Evolutionary conservation across 2,329 filamentous ascomycete genomes (phyloP).

Genomic region (Pestalotiopsis sp.): DNA sequence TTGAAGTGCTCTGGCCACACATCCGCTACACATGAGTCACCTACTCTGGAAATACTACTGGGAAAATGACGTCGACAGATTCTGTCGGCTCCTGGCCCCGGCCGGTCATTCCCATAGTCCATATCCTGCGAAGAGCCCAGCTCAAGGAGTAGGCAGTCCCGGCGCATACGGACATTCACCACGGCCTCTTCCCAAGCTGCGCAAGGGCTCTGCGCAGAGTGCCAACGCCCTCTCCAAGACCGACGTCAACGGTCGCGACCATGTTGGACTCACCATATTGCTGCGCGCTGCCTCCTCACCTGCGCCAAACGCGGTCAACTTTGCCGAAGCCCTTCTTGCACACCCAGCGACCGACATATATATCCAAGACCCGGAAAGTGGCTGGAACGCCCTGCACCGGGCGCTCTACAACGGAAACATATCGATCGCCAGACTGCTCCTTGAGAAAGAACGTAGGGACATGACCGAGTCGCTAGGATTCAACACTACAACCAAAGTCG

Average conservation of each 20-base stretch:
- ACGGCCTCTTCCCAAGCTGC: slow-evolving; percentile 48
- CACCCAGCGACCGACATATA: slow-evolving; percentile 86
- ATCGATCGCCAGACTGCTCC: slow-evolving; percentile 78
- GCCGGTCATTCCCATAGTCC: slow-evolving; percentile 58
- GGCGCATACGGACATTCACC: slow-evolving; percentile 52
- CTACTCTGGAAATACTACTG: slow-evolving; percentile 95
- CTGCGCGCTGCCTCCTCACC: slow-evolving; percentile 82
- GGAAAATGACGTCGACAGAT: slow-evolving; percentile 96
- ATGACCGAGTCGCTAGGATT: slow-evolving; percentile 60
- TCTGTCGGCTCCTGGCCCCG: slow-evolving; percentile 84
- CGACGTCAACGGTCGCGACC: slow-evolving; percentile 85
- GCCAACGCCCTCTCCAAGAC: slow-evolving; percentile 50
- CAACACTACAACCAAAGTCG: slow-evolving; percentile 62
- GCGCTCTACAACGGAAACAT: slow-evolving; percentile 90
- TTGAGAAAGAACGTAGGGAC: slow-evolving; percentile 76
- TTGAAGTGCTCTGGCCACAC: slow-evolving; percentile 54
- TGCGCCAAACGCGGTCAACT: slow-evolving; percentile 68
- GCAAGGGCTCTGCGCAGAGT: slow-evolving; percentile 55
- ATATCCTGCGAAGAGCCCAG: slow-evolving; percentile 58
- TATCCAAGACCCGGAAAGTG: slow-evolving; percentile 84
- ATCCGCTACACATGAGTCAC: slow-evolving; percentile 80
- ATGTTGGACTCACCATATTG: slow-evolving; percentile 79
- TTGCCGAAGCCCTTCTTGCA: slow-evolving; percentile 78
- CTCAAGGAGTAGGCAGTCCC: slow-evolving; percentile 39
- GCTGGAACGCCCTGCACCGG: slow-evolving; percentile 93